Base-by-base conservation (phyloP, 2,329 filamentous ascomycete species). In the Xylaria hypoxylon region DNA sequence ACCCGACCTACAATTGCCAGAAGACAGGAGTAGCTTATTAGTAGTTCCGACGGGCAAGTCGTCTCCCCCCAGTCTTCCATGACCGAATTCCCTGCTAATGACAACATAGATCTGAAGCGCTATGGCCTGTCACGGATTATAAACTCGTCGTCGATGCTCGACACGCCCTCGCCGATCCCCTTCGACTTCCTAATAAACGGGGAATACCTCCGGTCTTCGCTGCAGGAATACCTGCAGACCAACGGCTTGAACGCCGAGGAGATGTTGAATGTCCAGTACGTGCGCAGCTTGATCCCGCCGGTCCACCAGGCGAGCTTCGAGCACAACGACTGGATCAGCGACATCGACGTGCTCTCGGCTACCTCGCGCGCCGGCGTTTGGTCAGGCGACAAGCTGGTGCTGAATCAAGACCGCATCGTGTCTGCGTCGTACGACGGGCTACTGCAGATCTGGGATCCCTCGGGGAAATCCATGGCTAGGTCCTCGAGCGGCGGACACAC, bases 171-270 rank as follows among this genome's bases (percentile, higher is more conserved):
- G 11, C 89, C 92, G 13, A 86, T 94, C 52, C 93, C 93, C 19
- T 91, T 99, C 80, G 96, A 99, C 80, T 98, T 99, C 82, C 87
- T 99, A 73, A 90, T 97, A 81, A 96, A 97, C 79, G 96, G 96
- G 79, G 90, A 91, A 75, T 97, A 97, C 80, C 87, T 99, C 58
- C 91, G 92, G 68, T 92, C 94, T 28, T 93, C 92, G 19, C 88
- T 99, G 71, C 93, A 97, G 78, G 92, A 97, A 75, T 97, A 97
- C 80, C 88, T 99, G 67, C 90, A 90, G 17, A 84, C 89, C 68
- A 92, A 96, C 75, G 95, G 95, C 56, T 90, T 98, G 68, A 97
- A 93, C 22, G 88, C 93, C 47, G 96, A 99, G 83, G 92, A 90
- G 4, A 95, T 91, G 3, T 82, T 99, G 59, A 91, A 90, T 40